A percentile compares a stretch with the other conserved stretches of the same genome.
These are phyloP conservation scores for Aciculosporium take DNA, from an alignment of 2,329 filamentous ascomycete genomes.

Conservation along the genomic window DNA sequence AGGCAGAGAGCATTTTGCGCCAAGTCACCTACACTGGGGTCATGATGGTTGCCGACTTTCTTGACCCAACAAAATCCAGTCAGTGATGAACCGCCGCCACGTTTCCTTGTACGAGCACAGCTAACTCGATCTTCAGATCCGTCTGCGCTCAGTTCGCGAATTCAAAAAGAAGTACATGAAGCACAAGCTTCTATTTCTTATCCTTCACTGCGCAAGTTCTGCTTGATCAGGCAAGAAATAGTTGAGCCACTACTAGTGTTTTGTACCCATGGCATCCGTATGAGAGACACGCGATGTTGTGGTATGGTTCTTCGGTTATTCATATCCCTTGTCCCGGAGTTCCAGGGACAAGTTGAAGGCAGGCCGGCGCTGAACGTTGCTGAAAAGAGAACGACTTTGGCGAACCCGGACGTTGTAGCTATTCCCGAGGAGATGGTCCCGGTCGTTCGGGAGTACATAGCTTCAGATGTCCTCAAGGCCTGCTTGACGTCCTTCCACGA, in stretches of 20 bases:
- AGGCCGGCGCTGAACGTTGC: constrained; percentile 9
- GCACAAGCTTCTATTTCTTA: constrained; percentile 18
- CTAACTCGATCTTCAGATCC: constrained; percentile 4
- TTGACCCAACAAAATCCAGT: constrained; percentile 61
- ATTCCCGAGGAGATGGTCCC: constrained; percentile 40
- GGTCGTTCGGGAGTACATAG: constrained; percentile 79
- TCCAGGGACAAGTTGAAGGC: constrained; percentile 26
- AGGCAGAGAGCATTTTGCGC: constrained; percentile 84
- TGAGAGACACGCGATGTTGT: constrained; percentile 81
- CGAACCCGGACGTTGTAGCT: constrained; percentile 25
- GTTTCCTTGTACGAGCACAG: neutral
- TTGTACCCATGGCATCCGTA: constrained; percentile 76
- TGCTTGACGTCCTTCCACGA: constrained; percentile 87
- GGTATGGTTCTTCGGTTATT: constrained; percentile 77
- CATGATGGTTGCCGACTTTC: constrained; percentile 76
- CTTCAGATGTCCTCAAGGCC: constrained; percentile 73
- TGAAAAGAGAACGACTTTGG: constrained; percentile 14
- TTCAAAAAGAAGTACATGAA: neutral
- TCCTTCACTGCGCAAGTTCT: constrained; percentile 63
- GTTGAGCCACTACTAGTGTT: constrained; percentile 85
- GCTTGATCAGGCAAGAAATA: constrained; percentile 61
- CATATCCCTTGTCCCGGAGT: constrained; percentile 70
- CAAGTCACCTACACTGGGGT: constrained; percentile 88
- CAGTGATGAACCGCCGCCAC: constrained; percentile 17
- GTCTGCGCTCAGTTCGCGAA: neutral